These are phyloP conservation scores for Phytophthora pini DNA, from an alignment of 352 stramenopile genomes.

Conservation along the genomic window DNA sequence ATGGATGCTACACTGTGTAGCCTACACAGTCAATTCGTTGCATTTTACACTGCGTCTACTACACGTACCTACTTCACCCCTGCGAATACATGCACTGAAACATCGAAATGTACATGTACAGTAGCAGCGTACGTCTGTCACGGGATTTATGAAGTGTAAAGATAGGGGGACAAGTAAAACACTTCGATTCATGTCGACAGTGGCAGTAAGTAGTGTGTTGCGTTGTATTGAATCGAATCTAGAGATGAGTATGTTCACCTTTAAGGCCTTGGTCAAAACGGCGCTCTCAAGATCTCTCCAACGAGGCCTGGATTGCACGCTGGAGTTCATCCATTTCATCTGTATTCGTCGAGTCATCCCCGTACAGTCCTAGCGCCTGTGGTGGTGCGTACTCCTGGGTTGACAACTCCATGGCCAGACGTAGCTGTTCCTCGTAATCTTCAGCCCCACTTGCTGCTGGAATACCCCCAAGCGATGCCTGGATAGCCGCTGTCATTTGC, in stretches of 20 bases:
- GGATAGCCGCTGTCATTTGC: slow-evolving; percentile 70
- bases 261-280: slow-evolving; percentile 17
- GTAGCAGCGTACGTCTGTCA: too few relatives aligned
- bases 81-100: too few relatives aligned
- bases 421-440: slow-evolving; percentile 72
- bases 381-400: slow-evolving; percentile 53
- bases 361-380: slow-evolving; percentile 27
- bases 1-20: too few relatives aligned
- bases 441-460: slow-evolving; percentile 5
- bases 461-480: slow-evolving; percentile 58
- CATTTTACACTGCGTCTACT: too few relatives aligned
- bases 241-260: slow-evolving; percentile 1
- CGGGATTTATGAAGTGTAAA: too few relatives aligned
- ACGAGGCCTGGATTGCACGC: slow-evolving; percentile 80
- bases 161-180: too few relatives aligned
- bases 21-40: too few relatives aligned
- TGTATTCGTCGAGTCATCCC: slow-evolving; percentile 31
- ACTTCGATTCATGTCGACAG: slow-evolving; percentile 15
- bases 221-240: slow-evolving; percentile 32
- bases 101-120: too few relatives aligned
- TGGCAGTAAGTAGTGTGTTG: slow-evolving; percentile 3
- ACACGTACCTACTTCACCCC: too few relatives aligned
- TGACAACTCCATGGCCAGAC: slow-evolving; percentile 64
- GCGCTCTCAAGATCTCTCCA: slow-evolving; percentile 52
- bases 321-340: slow-evolving; percentile 85